These are phyloP conservation scores for Scutellaria barbata DNA, from an alignment of 257 asterid genomes.

Conservation along the genomic window DNA sequence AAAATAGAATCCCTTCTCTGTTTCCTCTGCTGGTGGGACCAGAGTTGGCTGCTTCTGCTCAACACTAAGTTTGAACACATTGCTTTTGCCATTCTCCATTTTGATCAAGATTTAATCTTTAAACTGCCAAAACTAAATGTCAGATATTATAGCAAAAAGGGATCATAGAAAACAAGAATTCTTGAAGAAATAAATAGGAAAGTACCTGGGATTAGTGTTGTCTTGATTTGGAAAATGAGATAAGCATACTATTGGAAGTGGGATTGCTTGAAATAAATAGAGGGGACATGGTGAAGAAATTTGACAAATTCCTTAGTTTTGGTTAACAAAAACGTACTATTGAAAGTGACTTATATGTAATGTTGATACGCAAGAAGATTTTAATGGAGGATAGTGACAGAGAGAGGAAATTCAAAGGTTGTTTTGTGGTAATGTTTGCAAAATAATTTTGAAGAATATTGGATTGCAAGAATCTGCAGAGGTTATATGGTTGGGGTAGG, in stretches of 20 bases:
- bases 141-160: background rate
- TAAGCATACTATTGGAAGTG: conserved; percentile 16
- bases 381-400: conserved; percentile 20
- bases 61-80: conserved; percentile 47
- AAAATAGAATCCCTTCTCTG: conserved; percentile 60
- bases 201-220: conserved; percentile 12
- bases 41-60: conserved; percentile 60
- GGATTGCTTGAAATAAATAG: conserved; percentile 45
- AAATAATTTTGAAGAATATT: conserved; percentile 12
- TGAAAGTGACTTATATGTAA: conserved; percentile 55
- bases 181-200: background rate
- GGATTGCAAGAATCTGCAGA: conserved; percentile 27
- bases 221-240: conserved; percentile 20
- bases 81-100: conserved; percentile 56
- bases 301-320: conserved; percentile 43
- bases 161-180: background rate
- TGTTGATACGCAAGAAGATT: conserved; percentile 30
- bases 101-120: conserved; percentile 18
- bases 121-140: conserved; percentile 29
- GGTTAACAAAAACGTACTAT: conserved; percentile 61
- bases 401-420: conserved; percentile 18
- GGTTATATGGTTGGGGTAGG: conserved; percentile 71
- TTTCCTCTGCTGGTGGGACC: conserved; percentile 69
- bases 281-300: conserved; percentile 31
- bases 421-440: background rate